Percentiles rank a stretch among this genome's conserved stretches.
Conservation (phyloP, 495 filamentous ascomycete species). For the Hypoxylon intermedium region DNA sequence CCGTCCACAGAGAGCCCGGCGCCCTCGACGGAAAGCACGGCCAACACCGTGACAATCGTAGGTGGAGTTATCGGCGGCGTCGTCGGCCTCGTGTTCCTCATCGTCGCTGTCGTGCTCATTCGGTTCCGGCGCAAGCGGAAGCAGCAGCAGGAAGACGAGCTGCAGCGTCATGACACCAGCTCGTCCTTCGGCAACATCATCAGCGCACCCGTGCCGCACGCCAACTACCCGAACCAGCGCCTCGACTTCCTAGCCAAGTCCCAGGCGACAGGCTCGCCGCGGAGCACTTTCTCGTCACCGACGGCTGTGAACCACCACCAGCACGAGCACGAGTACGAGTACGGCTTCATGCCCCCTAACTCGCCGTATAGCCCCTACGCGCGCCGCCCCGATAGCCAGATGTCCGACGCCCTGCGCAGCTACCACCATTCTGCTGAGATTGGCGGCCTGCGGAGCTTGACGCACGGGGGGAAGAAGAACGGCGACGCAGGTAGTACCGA, state of each 20-base stretch:
- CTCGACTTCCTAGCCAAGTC: constrained; percentile 49
- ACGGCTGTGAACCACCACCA: constrained; percentile 23
- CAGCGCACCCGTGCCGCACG: constrained; percentile 50
- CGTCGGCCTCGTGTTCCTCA: constrained; percentile 33
- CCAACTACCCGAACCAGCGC: constrained; percentile 39
- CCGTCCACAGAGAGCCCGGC: constrained; percentile 20
- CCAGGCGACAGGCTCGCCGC: constrained; percentile 4
- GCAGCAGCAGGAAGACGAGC: constrained; percentile 29
- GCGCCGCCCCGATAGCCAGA: constrained; percentile 32
- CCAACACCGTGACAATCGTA: constrained; percentile 40
- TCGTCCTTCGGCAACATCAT: constrained; percentile 57
- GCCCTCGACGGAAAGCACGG: constrained; percentile 12
- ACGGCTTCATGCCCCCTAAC: constrained; percentile 37
- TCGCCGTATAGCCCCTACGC: constrained; percentile 31
- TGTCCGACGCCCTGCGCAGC: constrained; percentile 32
- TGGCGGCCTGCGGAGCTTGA: constrained; percentile 36
- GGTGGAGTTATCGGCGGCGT: constrained; percentile 43
- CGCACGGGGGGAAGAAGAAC: constrained; percentile 6
- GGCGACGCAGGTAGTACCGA: not conserved
- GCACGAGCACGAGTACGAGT: constrained; percentile 15
- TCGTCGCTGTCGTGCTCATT: constrained; percentile 23
- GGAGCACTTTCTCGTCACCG: constrained; percentile 26
- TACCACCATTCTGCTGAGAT: constrained; percentile 41
- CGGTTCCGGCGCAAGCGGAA: constrained; percentile 39
- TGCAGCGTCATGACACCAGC: constrained; percentile 45